Percentiles rank a stretch among this genome's conserved stretches.
These are phyloP conservation scores for Epichloe coenophiala DNA, from an alignment of 2,329 filamentous ascomycete genomes.

Conservation along the genomic window DNA sequence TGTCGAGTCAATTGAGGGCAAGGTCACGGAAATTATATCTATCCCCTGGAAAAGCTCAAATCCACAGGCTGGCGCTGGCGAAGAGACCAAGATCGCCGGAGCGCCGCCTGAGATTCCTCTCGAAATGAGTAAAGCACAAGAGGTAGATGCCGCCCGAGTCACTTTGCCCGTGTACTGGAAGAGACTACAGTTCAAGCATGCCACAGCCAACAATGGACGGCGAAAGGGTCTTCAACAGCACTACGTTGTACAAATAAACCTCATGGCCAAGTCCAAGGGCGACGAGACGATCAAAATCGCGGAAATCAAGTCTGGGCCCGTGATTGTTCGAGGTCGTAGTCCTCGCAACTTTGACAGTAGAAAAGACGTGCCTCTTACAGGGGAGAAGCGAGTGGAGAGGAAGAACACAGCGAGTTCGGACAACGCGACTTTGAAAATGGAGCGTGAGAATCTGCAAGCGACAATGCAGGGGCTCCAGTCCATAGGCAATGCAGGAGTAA, in stretches of 20 bases:
- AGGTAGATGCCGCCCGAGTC: slow-evolving; percentile 64
- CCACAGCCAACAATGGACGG: slow-evolving; percentile 89
- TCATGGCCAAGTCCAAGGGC: slow-evolving; percentile 59
- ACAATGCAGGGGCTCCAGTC: slow-evolving; percentile 19
- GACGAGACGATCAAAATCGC: slow-evolving; percentile 61
- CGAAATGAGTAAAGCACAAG: slow-evolving; percentile 45
- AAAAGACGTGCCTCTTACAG: slow-evolving; percentile 67
- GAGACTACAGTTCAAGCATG: slow-evolving; percentile 85
- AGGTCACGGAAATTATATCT: slow-evolving; percentile 84
- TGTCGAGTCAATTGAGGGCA: slow-evolving; percentile 84
- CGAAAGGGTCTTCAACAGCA: slow-evolving; percentile 92
- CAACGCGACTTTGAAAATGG: slow-evolving; percentile 18
- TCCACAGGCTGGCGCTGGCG: slow-evolving; percentile 31
- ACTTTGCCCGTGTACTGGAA: slow-evolving; percentile 87
- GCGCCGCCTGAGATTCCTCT: slow-evolving; percentile 41
- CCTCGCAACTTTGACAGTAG: slow-evolving; percentile 88
- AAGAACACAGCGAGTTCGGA: slow-evolving; percentile 26
- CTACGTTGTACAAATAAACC: slow-evolving; percentile 76
- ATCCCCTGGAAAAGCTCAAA: slow-evolving; percentile 86
- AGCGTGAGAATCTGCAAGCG: slow-evolving; percentile 18
- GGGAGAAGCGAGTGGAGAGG: slow-evolving; percentile 34
- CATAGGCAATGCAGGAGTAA: slow-evolving; percentile 22
- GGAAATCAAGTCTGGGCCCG: slow-evolving; percentile 80
- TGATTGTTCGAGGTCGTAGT: slow-evolving; percentile 86
- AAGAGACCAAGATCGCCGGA: slow-evolving; percentile 34